Conservation (phyloP, 1,284 basidiomycete genomes). For the Irpex sp. region DNA sequence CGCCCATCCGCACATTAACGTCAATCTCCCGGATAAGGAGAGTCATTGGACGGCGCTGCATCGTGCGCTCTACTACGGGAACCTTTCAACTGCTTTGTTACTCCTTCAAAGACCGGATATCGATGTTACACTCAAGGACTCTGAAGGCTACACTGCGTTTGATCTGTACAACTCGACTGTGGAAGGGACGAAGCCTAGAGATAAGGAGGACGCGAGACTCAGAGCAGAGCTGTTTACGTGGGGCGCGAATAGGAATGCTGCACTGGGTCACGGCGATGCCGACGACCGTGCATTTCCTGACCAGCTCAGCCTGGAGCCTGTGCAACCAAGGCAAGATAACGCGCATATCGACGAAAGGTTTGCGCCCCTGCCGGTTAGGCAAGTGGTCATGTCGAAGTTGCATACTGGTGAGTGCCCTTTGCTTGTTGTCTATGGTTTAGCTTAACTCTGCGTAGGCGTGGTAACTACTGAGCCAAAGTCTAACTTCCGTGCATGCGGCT, state of each 20-base stretch:
- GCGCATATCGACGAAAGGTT: constrained; percentile 43
- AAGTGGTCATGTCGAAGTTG: constrained; percentile 78
- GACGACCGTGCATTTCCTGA: constrained; percentile 83
- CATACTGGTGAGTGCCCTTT: constrained; percentile 55
- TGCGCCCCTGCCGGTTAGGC: constrained; percentile 56
- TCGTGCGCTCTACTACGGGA: constrained; percentile 85
- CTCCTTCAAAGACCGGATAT: constrained; percentile 75
- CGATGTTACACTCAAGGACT: constrained; percentile 77
- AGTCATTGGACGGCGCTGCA: constrained; percentile 93
- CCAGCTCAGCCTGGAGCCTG: constrained; percentile 56
- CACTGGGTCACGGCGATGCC: constrained; percentile 80
- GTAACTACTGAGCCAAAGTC: constrained; percentile 70
- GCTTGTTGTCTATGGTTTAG: background rate
- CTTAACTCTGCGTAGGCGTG: constrained; percentile 39
- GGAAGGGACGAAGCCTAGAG: constrained; percentile 60
- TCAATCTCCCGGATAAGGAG: constrained; percentile 84
- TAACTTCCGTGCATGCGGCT: constrained; percentile 85
- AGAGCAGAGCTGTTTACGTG: constrained; percentile 80
- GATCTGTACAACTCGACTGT: constrained; percentile 94
- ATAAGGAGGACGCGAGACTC: constrained; percentile 21
- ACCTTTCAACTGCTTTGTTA: constrained; percentile 75
- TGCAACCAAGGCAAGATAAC: constrained; percentile 11
- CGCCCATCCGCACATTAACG: constrained; percentile 72
- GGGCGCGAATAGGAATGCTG: constrained; percentile 89
- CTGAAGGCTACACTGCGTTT: constrained; percentile 90